These are phyloP conservation scores for Uronychia setigera DNA, from an alignment of 73 alveolate genomes.

Conservation along the genomic window DNA sequence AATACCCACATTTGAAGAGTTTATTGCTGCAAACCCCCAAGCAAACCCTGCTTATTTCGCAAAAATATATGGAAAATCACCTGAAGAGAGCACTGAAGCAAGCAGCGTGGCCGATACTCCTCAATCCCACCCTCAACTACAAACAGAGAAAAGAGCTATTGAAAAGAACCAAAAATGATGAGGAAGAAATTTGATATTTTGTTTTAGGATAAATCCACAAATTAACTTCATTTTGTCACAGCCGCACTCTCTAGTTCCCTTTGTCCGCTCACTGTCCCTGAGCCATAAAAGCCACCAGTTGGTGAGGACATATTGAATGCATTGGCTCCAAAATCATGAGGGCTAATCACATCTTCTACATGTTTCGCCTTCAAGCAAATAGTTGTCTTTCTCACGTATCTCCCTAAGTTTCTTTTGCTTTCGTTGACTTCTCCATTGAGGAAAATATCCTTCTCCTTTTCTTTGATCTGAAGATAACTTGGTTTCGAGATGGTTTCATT, in stretches of 20 bases:
- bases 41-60: not conserved
- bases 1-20: not conserved
- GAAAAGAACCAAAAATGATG: not conserved
- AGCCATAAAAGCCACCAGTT: no score
- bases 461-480: conserved; percentile 24
- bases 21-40: not conserved
- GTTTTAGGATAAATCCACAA: not conserved
- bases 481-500: conserved; percentile 57
- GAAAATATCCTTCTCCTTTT: conserved; percentile 54
- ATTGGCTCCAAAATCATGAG: not conserved
- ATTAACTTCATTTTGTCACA: not conserved
- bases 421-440: conserved; percentile 57
- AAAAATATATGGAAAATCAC: no score
- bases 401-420: conserved; percentile 7
- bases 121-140: not conserved
- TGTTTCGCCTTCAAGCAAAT: conserved; percentile 43
- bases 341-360: conserved; percentile 35
- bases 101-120: not conserved
- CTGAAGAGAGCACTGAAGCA: no score
- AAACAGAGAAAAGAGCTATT: not conserved
- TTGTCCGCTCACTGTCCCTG: no score
- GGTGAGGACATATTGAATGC: not conserved
- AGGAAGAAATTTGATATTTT: not conserved
- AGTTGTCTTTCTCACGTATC: conserved; percentile 30
- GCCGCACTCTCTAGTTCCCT: not conserved